Percentiles rank a stretch among this genome's conserved stretches.
These are phyloP conservation scores for Saposhnikovia divaricata DNA, from an alignment of 129 eudicot species.

Conservation along the genomic window DNA sequence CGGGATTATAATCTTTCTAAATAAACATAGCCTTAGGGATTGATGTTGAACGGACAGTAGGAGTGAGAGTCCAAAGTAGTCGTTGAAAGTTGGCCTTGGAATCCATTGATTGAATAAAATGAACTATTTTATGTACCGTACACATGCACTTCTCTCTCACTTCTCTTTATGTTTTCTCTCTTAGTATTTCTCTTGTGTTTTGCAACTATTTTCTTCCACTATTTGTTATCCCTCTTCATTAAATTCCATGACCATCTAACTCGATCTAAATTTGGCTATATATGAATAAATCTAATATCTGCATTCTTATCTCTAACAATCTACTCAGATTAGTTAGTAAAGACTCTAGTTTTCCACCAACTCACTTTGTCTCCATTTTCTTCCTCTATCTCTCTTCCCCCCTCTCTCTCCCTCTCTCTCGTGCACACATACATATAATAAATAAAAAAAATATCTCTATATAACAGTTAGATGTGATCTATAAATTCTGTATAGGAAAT, in stretches of 20 bases:
- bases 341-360: neutral
- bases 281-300: neutral
- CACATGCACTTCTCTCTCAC: neutral
- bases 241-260: neutral
- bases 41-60: constrained; percentile 8
- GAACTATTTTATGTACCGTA: neutral
- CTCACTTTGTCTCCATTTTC: neutral
- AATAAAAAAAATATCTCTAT: neutral
- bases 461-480: neutral
- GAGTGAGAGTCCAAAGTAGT: constrained; percentile 15
- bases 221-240: neutral
- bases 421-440: neutral
- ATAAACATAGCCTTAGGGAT: too few species aligned
- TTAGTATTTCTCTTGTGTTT: neutral
- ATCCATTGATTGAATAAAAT: neutral
- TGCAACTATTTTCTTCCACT: neutral
- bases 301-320: neutral
- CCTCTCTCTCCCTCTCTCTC: neutral
- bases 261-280: neutral
- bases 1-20: too few species aligned
- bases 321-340: neutral
- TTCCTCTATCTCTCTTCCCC: neutral
- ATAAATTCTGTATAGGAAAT: neutral
- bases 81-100: constrained; percentile 9
- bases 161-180: neutral